phyloP scores from a whole-genome alignment of 331 rosid species.

The Quercus lobata region DNA sequence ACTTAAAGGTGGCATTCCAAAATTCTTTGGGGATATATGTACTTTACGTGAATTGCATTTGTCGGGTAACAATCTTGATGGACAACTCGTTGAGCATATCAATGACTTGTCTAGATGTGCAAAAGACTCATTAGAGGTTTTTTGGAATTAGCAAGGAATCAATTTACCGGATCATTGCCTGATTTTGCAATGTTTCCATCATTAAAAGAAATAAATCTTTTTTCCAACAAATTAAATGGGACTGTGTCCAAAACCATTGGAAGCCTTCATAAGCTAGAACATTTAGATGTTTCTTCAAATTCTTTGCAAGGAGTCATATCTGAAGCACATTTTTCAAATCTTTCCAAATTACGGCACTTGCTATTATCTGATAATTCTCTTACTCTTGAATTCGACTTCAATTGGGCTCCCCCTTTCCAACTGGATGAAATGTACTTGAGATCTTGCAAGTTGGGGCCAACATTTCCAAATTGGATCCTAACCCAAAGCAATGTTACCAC shows the following conservation, averaged over 20 bases:
- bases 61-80: not conserved
- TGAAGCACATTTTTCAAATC: slow-evolving; percentile 24
- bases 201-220: no score
- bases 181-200: not conserved
- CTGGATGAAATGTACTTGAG: not conserved
- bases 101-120: not conserved
- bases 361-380: slow-evolving; percentile 3
- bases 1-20: not conserved
- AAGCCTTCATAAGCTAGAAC: slow-evolving; percentile 19
- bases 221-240: no score
- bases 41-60: not conserved
- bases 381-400: no score
- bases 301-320: slow-evolving; percentile 23
- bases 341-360: not conserved
- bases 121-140: not conserved
- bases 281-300: slow-evolving; percentile 10
- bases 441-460: slow-evolving; percentile 41
- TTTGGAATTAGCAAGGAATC: not conserved
- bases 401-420: slow-evolving; percentile 22
- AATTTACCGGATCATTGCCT: slow-evolving; percentile 12
- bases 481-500: slow-evolving; percentile 1
- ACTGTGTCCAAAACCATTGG: not conserved
- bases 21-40: not conserved
- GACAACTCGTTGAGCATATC: not conserved
- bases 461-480: slow-evolving; percentile 42